Evolutionary conservation across 441 rosid genomes (phyloP).

Genomic region (Melastoma candidum): DNA sequence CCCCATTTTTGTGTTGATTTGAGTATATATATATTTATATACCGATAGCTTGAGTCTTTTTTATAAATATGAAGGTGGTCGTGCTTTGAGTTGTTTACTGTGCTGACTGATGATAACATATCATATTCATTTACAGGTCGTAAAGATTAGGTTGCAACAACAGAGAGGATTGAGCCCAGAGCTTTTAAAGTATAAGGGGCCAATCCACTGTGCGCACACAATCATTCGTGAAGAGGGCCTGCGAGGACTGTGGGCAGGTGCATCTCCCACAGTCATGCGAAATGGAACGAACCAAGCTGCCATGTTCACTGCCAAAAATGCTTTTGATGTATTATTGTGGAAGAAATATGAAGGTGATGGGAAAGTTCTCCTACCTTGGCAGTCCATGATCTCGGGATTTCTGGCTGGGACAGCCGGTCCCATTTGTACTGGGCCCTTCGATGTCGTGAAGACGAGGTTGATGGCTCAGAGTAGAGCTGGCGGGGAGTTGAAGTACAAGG

Average conservation of each 20-base stretch:
- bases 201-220: conserved; percentile 66
- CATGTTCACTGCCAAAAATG: conserved; percentile 87
- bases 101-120: background rate
- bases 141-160: conserved; percentile 87
- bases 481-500: conserved; percentile 67
- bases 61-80: background rate
- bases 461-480: conserved; percentile 73
- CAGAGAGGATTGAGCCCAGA: conserved; percentile 75
- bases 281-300: conserved; percentile 97
- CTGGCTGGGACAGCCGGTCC: conserved; percentile 94
- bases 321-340: conserved; percentile 78
- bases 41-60: no score
- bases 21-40: no score
- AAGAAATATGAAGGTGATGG: conserved; percentile 93
- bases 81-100: background rate
- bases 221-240: conserved; percentile 69
- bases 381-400: conserved; percentile 93
- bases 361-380: conserved; percentile 77
- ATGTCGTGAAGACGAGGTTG: conserved; percentile 88
- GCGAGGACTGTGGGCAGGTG: conserved; percentile 89
- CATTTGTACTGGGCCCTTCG: conserved; percentile 87
- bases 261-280: conserved; percentile 91
- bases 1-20: no score
- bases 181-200: conserved; percentile 83
- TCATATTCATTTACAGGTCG: conserved; percentile 46